Percentiles rank a stretch among this genome's conserved stretches.
These are phyloP conservation scores for Fusarium poae DNA, from an alignment of 2,329 filamentous ascomycete genomes.

Conservation along the genomic window DNA sequence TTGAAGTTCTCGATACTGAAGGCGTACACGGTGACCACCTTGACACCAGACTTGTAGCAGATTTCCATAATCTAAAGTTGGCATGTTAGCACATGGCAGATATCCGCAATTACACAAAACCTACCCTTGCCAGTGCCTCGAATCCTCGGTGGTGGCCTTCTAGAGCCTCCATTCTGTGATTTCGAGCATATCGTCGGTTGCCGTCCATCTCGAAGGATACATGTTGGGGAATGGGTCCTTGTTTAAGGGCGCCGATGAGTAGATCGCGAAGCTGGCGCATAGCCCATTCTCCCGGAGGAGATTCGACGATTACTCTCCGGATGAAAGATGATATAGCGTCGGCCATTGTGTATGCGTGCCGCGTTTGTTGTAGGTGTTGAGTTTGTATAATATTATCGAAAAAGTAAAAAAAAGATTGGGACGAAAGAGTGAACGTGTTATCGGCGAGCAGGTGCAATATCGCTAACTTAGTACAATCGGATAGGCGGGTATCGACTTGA, in stretches of 20 bases:
- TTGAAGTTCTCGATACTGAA: slow-evolving; percentile 99
- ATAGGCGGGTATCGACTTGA: slow-evolving; percentile 15
- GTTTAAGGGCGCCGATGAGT: slow-evolving; percentile 87
- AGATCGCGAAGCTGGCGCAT: slow-evolving; percentile 83
- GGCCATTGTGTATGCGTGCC: slow-evolving; percentile 58
- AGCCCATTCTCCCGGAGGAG: slow-evolving; percentile 93
- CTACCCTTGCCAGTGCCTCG: slow-evolving; percentile 88
- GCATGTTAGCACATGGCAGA: slow-evolving; percentile 14
- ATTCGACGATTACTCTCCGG: slow-evolving; percentile 81
- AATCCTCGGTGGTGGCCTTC: slow-evolving; percentile 97
- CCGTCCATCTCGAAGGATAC: slow-evolving; percentile 99
- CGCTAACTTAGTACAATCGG: slow-evolving; percentile 19
- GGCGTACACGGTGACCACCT: slow-evolving; percentile 96
- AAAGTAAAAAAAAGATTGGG: slow-evolving; percentile 22
- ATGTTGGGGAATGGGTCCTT: slow-evolving; percentile 93
- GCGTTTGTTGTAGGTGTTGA: slow-evolving; percentile 1
- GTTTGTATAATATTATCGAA: slow-evolving; percentile 16
- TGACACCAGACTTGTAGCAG: slow-evolving; percentile 97
- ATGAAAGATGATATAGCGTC: slow-evolving; percentile 64
- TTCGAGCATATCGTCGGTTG: slow-evolving; percentile 91
- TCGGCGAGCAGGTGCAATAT: slow-evolving; percentile 15
- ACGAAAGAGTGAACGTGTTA: slow-evolving; percentile 41
- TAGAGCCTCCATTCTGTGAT: slow-evolving; percentile 92
- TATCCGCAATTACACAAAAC: slow-evolving; percentile 59
- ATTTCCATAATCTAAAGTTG: slow-evolving; percentile 85